Conservation (phyloP, 441 rosid species). For the Gossypium aridum region DNA sequence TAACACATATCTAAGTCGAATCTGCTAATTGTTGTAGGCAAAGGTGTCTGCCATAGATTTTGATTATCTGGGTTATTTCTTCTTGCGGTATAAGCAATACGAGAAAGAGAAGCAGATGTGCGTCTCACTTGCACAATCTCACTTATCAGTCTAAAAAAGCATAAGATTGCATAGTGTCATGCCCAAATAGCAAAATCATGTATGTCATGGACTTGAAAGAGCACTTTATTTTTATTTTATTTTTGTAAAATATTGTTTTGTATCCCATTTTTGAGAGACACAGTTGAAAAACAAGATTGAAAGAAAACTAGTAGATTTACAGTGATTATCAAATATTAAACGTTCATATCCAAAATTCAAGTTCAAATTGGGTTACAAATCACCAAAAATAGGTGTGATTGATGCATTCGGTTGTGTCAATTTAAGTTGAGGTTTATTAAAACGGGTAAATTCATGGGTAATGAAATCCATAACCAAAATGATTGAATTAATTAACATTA, state of each 20-base stretch:
- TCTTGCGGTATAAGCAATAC: constrained; percentile 81
- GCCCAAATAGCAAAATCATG: not conserved
- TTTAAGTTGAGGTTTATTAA: too few species aligned
- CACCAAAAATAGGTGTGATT: too few species aligned
- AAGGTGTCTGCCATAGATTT: constrained; percentile 93
- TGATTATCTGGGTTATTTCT: constrained; percentile 80
- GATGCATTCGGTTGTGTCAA: too few species aligned
- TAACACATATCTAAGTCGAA: not conserved
- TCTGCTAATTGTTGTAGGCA: constrained; percentile 40
- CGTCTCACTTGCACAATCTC: constrained; percentile 51
- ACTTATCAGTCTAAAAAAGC: constrained; percentile 28
- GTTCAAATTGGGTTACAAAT: too few species aligned
- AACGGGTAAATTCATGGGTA: too few species aligned
- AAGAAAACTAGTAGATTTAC: too few species aligned
- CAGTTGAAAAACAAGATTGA: not conserved
- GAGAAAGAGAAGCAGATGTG: constrained; percentile 53
- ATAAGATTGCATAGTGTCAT: constrained; percentile 2
- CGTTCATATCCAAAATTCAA: too few species aligned
- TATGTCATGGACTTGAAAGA: not conserved
- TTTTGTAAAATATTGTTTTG: constrained; percentile 21
- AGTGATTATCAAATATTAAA: too few species aligned
- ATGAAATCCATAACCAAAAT: too few species aligned
- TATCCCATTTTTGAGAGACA: constrained; percentile 2
- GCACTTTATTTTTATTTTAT: not conserved
- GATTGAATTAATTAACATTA: too few species aligned